Evolutionary conservation across 1,139 yeast genomes (phyloP), one percentile per base, ranked within the genome.

Genomic region (Yamadazyma conglobata): DNA sequence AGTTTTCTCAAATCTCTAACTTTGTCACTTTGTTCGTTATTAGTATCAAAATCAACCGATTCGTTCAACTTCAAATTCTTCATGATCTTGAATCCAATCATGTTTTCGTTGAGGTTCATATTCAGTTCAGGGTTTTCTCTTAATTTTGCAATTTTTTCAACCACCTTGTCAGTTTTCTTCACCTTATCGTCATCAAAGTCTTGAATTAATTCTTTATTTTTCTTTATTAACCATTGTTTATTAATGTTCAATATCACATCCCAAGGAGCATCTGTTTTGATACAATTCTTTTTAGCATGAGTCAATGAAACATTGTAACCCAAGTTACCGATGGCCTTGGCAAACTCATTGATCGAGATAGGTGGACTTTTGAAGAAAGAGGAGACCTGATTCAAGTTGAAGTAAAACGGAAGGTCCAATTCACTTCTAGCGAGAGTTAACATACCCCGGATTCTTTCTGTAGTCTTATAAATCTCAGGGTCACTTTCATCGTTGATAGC

Each of bases 201-300:
- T 31, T 70, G 65, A 16, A 65, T 54, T 14, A 57, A 47, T 30
- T 55, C 47, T 31, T 40, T 37, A 38, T 64, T 59, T 35, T 70
- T 64, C 22, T 63, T 58, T 27, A 70, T 61, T 31, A 80, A 70
- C 81, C 93, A 86, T 39, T 77, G 75, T 38, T 77, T 72, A 53
- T 79, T 73, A 14, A 89, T 64, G 37, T 74, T 77, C 79, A 95
- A 80, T 24, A 89, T 65, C 17, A 74, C 73, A 21, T 71, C 77
- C 81, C 86, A 84, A 5, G 95, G 88, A 0, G 97, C 97, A 49
- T 86, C 66, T 1, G 97, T 91, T 62, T 91, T 91, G 43, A 91
- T 64, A 33, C 91, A 79, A 27, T 93, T 85, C 25, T 88, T 81
- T 45, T 78, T 75, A 6, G 95, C 94, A 56, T 91, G 99, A 0